Evolutionary conservation across 495 filamentous ascomycete genomes (phyloP), one percentile per base, ranked within the genome.

Genomic region (Daldinia caldariorum): DNA sequence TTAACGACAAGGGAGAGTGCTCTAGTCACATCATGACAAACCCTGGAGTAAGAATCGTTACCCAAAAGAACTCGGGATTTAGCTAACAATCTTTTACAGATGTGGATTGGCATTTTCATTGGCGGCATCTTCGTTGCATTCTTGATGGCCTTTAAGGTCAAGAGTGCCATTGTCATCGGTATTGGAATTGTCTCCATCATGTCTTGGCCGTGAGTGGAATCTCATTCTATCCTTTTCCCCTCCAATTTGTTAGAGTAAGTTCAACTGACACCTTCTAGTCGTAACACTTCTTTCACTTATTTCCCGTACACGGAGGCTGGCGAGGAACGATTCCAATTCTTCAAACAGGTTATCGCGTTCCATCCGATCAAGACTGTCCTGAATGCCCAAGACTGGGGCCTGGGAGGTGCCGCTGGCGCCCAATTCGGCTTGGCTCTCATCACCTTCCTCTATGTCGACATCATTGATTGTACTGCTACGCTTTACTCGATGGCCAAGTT

Each of bases 361-460:
- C 91, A 92, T 71, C 90, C 91, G 9, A 93, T 94, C 74, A 73
- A 86, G 68, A 84, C 87, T 53, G 90, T 85, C 12, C 76, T 94
- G 6, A 80, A 78, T 3, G 89, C 85, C 6, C 88, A 90, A 68
- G 79, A 92, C 14, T 94, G 91, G 91, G 75, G 90, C 72, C 74
- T 94, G 13, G 22, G 53, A 35, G 78, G 74, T 4, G 75, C 79
- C 8, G 80, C 79, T 6, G 86, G 87, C 41, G 86, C 88, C 0
- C 74, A 80, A 63, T 93, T 95, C 74, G 88, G 85, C 37, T 78
- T 94, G 13, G 91, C 92, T 1, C 87, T 94, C 43, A 88, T 95
- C 71, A 94, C 92, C 13, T 94, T 95, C 75, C 85, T 94, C 65
- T 94, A 95, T 70, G 92, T 95, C 58, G 92, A 95, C 78, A 93